phyloP scores from a whole-genome alignment of 345 rosid genomes.

The Citrus medica region DNA sequence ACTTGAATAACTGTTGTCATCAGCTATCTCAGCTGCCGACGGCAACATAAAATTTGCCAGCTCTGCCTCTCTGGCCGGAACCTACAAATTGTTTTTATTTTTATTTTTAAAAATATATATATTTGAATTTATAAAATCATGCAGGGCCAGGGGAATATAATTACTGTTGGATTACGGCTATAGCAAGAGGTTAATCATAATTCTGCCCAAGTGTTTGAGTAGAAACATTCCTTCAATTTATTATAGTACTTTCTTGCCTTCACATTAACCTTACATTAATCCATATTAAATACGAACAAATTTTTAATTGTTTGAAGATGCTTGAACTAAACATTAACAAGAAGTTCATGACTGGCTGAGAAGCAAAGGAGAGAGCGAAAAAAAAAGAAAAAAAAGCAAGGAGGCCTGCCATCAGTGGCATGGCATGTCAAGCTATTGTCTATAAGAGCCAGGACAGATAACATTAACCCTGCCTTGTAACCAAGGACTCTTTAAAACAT shows the following conservation, averaged over 20 bases:
- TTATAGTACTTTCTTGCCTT: too few relatives aligned
- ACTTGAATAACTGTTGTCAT: neutral
- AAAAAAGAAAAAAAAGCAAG: neutral
- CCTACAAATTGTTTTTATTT: constrained; percentile 1
- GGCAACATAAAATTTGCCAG: neutral
- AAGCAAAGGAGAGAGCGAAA: too few relatives aligned
- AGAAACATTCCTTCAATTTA: too few relatives aligned
- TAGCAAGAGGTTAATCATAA: too few relatives aligned
- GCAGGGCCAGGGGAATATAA: neutral
- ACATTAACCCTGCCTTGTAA: neutral
- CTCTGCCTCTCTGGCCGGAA: constrained; percentile 2
- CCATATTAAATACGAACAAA: too few relatives aligned
- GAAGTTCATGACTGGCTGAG: too few relatives aligned
- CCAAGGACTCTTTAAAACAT: too few relatives aligned
- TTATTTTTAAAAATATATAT: too few relatives aligned
- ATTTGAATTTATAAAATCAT: neutral
- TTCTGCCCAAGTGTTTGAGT: too few relatives aligned
- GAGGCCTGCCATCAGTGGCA: neutral
- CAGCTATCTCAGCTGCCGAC: constrained; percentile 1
- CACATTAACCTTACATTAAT: too few relatives aligned
- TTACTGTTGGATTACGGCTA: neutral
- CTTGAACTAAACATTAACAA: too few relatives aligned
- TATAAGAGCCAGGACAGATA: neutral
- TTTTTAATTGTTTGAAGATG: neutral
- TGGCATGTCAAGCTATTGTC: neutral